Conservation (phyloP, 495 filamentous ascomycete genomes). For the Chaetomium cochliodes region DNA sequence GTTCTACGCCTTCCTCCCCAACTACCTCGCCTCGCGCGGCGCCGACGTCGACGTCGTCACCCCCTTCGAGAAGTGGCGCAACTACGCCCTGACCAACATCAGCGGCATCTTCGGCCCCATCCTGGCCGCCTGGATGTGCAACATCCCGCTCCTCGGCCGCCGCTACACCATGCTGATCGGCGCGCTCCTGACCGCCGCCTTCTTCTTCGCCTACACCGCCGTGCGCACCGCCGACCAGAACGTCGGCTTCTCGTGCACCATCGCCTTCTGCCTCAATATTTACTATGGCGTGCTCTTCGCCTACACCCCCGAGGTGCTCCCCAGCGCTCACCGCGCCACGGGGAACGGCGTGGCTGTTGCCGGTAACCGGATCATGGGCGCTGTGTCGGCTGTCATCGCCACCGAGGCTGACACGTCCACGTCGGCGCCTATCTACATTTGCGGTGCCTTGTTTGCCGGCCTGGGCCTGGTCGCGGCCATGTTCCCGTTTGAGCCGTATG, state of each 20-base stretch:
- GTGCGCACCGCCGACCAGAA: conserved; percentile 60
- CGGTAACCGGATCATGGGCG: conserved; percentile 70
- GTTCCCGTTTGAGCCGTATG: conserved; percentile 74
- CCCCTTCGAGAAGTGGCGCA: conserved; percentile 63
- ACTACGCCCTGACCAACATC: conserved; percentile 67
- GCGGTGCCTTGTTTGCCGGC: conserved; percentile 62
- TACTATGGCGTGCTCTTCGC: conserved; percentile 74
- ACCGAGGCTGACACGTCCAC: conserved; percentile 58
- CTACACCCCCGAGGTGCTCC: conserved; percentile 59
- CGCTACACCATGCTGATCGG: conserved; percentile 67
- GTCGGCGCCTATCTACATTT: conserved; percentile 65
- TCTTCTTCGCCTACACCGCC: conserved; percentile 69
- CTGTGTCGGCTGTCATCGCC: conserved; percentile 64
- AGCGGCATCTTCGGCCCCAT: conserved; percentile 64
- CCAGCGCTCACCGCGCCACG: conserved; percentile 66
- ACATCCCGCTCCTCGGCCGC: conserved; percentile 55
- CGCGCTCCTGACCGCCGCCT: conserved; percentile 58
- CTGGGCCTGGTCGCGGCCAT: conserved; percentile 59
- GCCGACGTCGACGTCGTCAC: conserved; percentile 38
- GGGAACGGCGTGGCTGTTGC: conserved; percentile 69
- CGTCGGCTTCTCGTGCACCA: conserved; percentile 62
- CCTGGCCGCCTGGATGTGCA: conserved; percentile 63
- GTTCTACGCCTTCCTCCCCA: conserved; percentile 66
- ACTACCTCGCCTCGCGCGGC: conserved; percentile 44
- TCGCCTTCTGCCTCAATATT: conserved; percentile 66